These are phyloP conservation scores for Aegle marmelos DNA, from an alignment of 345 rosid genomes.

Conservation along the genomic window DNA sequence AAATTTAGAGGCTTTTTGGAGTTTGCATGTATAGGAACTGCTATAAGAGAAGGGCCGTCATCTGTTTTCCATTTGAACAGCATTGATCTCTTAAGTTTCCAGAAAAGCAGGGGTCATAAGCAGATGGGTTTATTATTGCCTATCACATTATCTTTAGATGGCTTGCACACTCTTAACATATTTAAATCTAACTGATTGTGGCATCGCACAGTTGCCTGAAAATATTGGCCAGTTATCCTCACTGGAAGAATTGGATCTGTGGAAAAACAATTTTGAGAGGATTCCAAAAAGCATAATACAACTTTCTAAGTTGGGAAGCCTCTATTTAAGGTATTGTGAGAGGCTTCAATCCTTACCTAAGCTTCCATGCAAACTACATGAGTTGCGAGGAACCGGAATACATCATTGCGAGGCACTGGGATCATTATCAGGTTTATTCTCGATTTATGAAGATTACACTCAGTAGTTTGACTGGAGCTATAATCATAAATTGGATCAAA, in stretches of 20 bases:
- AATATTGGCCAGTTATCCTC: background rate
- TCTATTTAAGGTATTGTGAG: background rate
- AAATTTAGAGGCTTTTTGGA: slow-evolving; percentile 18
- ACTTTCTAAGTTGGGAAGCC: background rate
- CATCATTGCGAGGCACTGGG: background rate
- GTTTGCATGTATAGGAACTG: background rate
- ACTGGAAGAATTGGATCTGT: background rate
- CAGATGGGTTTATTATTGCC: background rate
- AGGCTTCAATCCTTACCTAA: slow-evolving; percentile 6
- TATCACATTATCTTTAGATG: background rate
- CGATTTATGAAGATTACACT: background rate
- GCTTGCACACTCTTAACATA: background rate
- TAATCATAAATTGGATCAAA: no score
- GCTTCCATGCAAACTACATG: slow-evolving; percentile 3
- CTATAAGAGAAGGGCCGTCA: background rate
- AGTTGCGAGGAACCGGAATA: no score
- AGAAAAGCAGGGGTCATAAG: background rate
- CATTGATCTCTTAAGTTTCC: no score
- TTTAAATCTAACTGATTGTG: background rate
- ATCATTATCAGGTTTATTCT: background rate
- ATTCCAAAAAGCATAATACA: background rate
- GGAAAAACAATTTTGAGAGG: background rate
- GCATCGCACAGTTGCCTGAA: background rate
- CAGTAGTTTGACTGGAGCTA: no score
- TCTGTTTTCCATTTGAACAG: background rate